Conservation (phyloP, 2,329 filamentous ascomycete species). For the Tolypocladium ophioglossoides region DNA sequence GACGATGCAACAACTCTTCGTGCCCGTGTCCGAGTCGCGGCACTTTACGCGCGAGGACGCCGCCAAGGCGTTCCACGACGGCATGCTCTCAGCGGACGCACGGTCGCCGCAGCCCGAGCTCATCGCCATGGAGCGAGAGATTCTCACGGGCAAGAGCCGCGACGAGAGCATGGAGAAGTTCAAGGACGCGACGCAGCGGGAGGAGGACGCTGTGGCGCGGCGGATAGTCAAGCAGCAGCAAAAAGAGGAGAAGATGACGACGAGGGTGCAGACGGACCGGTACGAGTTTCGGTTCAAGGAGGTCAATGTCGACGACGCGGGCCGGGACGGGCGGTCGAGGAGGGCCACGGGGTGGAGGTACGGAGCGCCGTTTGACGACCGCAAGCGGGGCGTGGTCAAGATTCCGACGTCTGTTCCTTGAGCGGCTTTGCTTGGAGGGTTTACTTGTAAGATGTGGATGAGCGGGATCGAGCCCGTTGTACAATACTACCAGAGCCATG, state of each 20-base stretch:
- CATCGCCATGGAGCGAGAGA: constrained; percentile 41
- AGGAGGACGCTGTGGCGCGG: constrained; percentile 28
- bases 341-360: constrained; percentile 51
- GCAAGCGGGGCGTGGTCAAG: constrained; percentile 54
- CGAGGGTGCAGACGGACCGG: constrained; percentile 36
- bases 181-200: constrained; percentile 28
- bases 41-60: constrained; percentile 55
- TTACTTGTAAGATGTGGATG: neutral
- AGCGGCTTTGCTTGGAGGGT: constrained; percentile 9
- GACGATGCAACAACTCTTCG: constrained; percentile 54
- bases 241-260: constrained; percentile 28
- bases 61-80: constrained; percentile 51
- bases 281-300: constrained; percentile 55
- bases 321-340: constrained; percentile 39
- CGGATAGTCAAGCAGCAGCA: constrained; percentile 20
- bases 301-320: constrained; percentile 45
- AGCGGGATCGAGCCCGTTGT: neutral
- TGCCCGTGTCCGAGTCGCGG: constrained; percentile 52
- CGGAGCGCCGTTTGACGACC: constrained; percentile 51
- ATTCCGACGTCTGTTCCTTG: constrained; percentile 53
- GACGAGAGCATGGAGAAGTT: constrained; percentile 30
- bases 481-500: constrained; percentile 1
- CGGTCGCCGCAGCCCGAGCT: constrained; percentile 54
- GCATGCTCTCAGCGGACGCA: constrained; percentile 48
- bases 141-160: constrained; percentile 24